Evolutionary conservation across 2,329 filamentous ascomycete species (phyloP), one percentile per base, ranked within the genome.

Genomic region (Ambrosiella cleistominuta): DNA sequence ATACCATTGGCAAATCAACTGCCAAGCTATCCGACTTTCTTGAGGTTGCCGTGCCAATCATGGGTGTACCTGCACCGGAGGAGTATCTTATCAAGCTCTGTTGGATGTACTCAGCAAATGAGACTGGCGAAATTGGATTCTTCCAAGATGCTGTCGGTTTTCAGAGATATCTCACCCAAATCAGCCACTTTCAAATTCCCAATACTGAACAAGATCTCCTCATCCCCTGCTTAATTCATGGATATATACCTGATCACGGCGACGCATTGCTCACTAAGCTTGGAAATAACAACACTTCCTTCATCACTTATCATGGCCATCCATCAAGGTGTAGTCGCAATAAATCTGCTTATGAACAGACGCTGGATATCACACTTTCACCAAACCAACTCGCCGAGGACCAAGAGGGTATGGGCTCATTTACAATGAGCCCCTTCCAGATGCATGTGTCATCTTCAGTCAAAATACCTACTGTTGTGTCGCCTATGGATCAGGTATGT

Each of bases 11-110:
- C 63, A 73, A 73, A 61, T 66, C 68, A 19, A 68, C 71, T 39
- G 71, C 75, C 17, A 69, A 73, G 52, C 68, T 80, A 42, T 69
- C 74, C 54, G 65, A 68, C 6, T 79, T 77, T 66, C 68, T 80
- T 50, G 61, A 63, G 12, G 62, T 75, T 60, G 71, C 70, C 52
- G 72, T 71, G 57, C 70, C 72, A 47, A 65, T 72, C 56, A 73
- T 79, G 65, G 69, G 71, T 19, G 69, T 79, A 55, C 66, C 75
- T 54, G 64, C 68, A 19, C 73, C 74, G n/a, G 65, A 67, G 36
- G 62, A 65, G 9, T 80, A 80, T 64, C 70, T 79, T 55, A 56
- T 66, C 9, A 63, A 65, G 42, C 70, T 75, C 63, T 74, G 76
- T 44, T 79, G 76, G 74, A 62, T 59, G 5, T 51, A 42, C 44